Percentiles rank a stretch among this genome's conserved stretches.
phyloP scores from a whole-genome alignment of 2,329 filamentous ascomycete species.

The Trichocomaceae sp. region DNA sequence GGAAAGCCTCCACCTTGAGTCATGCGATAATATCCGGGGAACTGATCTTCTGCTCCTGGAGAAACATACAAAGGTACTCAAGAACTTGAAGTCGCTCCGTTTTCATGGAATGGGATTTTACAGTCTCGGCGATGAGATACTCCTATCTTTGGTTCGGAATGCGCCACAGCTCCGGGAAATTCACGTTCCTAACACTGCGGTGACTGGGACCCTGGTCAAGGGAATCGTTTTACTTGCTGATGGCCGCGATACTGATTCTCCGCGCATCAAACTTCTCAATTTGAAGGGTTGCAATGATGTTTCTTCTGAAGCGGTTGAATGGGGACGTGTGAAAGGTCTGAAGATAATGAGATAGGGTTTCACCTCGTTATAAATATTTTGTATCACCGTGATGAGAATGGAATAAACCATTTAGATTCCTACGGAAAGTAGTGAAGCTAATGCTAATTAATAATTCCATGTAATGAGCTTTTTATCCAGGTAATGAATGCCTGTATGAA shows the following conservation, averaged over 20 bases:
- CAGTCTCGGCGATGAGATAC: conserved; percentile 22
- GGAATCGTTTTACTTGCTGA: conserved; percentile 22
- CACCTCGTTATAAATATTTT: background rate
- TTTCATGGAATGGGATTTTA: conserved; percentile 18
- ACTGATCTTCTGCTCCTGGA: background rate
- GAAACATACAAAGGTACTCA: background rate
- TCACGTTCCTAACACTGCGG: conserved; percentile 27
- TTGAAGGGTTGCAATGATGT: conserved; percentile 25
- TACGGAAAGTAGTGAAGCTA: background rate
- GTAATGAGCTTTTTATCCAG: background rate
- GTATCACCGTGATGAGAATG: background rate
- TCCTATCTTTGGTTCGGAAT: conserved; percentile 16
- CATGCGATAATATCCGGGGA: background rate
- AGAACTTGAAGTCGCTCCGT: conserved; percentile 25
- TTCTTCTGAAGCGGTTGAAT: conserved; percentile 29
- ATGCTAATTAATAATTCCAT: background rate
- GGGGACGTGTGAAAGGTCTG: conserved; percentile 21
- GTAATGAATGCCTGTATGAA: background rate
- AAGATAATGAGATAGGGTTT: conserved; percentile 11
- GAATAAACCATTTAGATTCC: background rate
- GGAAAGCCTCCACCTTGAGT: conserved; percentile 3
- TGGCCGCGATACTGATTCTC: background rate
- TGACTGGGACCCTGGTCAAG: conserved; percentile 32
- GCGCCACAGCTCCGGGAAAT: conserved; percentile 28
- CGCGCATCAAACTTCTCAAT: conserved; percentile 23